Base-by-base conservation (phyloP, 2,329 filamentous ascomycete species). In the Colletotrichum abscissum region DNA sequence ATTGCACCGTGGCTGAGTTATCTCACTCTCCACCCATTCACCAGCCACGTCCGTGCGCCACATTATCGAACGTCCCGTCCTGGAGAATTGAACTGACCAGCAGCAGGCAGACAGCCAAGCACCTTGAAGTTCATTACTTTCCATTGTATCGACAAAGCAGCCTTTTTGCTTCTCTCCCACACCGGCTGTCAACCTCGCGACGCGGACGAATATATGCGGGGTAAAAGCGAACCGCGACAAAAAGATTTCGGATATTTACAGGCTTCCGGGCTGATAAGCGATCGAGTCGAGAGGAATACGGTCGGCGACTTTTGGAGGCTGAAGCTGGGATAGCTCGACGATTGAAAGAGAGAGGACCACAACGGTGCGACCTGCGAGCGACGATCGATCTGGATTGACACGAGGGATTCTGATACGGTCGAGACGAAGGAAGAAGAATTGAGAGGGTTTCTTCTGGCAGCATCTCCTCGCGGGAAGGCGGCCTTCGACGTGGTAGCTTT, bases 31-130 rank as follows among this genome's bases (percentile, higher is more conserved):
- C 42, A 49, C 42, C 8, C 19, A 49, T 4, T 49, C 42, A 35
- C 24, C 33, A 70, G 70, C 70, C 67, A 38, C 67, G 46, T 46
- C 56, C 5, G 33, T 60, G 56, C 67, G 71, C 71, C 71, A 73
- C 67, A 71, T 26, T 8, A 1, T 46, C 33, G 55, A 62, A 73
- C 71, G 42, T 65, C 33, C 22, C 7, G 30, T 66, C 55, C 56
- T 6, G 57, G 56, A 64, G 46, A 46, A 70, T 65, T 60, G 70
- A 71, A 71, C 52, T 26, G 19, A n/a, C 11, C 33, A 35, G 33
- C 42, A n/a, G 19, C 42, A 49, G 62, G 71, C 60, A 46, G 65
- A 19, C 19, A 49, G 62, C 67, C 60, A 46, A 57, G 60, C 67
- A 38, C 57, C 55, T 33, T 46, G 64, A 16, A 42, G 16, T 42